A percentile compares a stretch with the other conserved stretches of the same genome.
phyloP scores from a whole-genome alignment of 2,329 filamentous ascomycete genomes.

The Endothia cerciana region DNA sequence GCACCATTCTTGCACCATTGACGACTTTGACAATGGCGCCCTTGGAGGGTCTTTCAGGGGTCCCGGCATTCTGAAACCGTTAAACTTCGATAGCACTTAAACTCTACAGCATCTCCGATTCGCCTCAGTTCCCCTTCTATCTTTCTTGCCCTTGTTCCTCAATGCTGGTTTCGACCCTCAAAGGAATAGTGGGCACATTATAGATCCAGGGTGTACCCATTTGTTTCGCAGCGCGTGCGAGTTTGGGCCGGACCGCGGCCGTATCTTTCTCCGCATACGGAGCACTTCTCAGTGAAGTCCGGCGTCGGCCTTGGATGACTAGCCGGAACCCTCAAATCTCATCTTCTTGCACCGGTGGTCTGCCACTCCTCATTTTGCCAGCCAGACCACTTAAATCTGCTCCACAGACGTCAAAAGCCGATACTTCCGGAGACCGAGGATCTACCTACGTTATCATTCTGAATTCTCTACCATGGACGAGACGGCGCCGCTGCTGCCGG shows the following conservation, averaged over 20 bases:
- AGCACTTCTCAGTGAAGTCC: background rate
- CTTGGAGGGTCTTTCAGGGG: no score
- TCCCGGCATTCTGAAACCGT: no score
- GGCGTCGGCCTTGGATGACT: background rate
- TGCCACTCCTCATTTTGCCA: background rate
- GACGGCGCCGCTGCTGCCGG: slow-evolving; percentile 39
- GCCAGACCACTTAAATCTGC: background rate
- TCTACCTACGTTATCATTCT: background rate
- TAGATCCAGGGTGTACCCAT: no score
- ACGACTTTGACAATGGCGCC: no score
- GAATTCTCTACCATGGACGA: slow-evolving; percentile 38
- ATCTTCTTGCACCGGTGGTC: background rate
- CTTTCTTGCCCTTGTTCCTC: no score
- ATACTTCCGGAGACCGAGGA: background rate
- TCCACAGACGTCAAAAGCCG: background rate
- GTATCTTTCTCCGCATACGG: background rate
- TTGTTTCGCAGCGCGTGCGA: no score
- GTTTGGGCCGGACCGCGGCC: background rate
- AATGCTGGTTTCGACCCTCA: no score
- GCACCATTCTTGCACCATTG: no score
- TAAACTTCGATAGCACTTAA: no score
- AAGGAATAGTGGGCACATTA: no score
- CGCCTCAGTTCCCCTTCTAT: no score
- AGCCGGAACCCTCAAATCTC: background rate
- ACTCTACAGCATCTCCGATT: no score